These are phyloP conservation scores for Parastagonospora avenae DNA, from an alignment of 2,329 filamentous ascomycete genomes.

Conservation along the genomic window DNA sequence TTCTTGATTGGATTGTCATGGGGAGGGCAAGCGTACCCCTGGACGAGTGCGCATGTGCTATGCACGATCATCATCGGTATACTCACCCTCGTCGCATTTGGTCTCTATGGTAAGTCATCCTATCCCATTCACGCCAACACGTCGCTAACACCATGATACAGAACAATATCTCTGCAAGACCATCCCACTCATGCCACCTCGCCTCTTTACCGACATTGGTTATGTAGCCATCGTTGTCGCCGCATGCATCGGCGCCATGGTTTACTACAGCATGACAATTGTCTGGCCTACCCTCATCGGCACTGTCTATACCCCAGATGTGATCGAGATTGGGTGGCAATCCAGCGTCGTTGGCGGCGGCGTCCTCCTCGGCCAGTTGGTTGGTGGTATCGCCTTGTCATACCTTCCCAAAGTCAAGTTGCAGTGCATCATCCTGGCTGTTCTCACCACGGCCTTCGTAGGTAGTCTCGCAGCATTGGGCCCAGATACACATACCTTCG, in stretches of 20 bases:
- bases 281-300: conserved; percentile 40
- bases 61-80: conserved; percentile 24
- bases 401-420: conserved; percentile 29
- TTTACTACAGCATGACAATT: conserved; percentile 33
- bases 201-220: conserved; percentile 36
- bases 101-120: conserved; percentile 21
- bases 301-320: conserved; percentile 27
- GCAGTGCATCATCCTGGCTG: conserved; percentile 21
- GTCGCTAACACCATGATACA: not conserved
- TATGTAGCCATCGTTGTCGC: conserved; percentile 28
- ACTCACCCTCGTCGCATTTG: conserved; percentile 14
- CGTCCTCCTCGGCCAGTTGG: conserved; percentile 35
- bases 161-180: conserved; percentile 22
- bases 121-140: not conserved
- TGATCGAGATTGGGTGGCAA: conserved; percentile 32
- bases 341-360: conserved; percentile 33
- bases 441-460: conserved; percentile 23
- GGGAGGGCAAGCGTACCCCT: conserved; percentile 40
- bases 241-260: conserved; percentile 31
- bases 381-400: conserved; percentile 30
- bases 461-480: conserved; percentile 20
- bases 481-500: conserved; percentile 9
- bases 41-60: conserved; percentile 5
- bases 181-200: conserved; percentile 33
- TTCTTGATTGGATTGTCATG: conserved; percentile 53